Percentiles rank a stretch among this genome's conserved stretches.
Evolutionary conservation across 495 filamentous ascomycete species (phyloP).

Genomic region (Emericellopsis terricola): DNA sequence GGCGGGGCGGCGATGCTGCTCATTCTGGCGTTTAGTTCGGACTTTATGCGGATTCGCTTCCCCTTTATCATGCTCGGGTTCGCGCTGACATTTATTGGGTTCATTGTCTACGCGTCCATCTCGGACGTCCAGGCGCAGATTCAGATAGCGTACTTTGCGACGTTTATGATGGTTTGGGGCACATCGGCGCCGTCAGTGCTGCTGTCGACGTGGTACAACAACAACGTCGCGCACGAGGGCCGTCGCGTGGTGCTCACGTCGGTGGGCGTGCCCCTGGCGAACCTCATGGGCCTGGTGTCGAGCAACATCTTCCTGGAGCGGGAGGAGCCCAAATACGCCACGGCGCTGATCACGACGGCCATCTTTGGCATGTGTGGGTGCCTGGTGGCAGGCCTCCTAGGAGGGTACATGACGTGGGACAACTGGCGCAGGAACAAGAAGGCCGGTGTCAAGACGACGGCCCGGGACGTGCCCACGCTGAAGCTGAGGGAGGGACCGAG

Average conservation of each 20-base stretch:
- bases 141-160: conserved; percentile 55
- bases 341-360: conserved; percentile 54
- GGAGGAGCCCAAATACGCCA: conserved; percentile 57
- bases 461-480: conserved; percentile 51
- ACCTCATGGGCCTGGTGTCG: conserved; percentile 63
- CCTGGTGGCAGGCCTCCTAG: conserved; percentile 36
- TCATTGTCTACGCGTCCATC: conserved; percentile 57
- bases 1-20: conserved; percentile 52
- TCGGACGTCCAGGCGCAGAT: conserved; percentile 35
- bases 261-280: conserved; percentile 57
- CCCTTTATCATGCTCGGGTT: conserved; percentile 61
- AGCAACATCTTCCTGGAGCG: conserved; percentile 57
- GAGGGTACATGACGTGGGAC: conserved; percentile 52
- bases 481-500: conserved; percentile 47
- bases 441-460: conserved; percentile 40
- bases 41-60: conserved; percentile 46
- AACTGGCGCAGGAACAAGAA: conserved; percentile 43
- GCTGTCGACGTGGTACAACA: conserved; percentile 53
- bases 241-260: conserved; percentile 52
- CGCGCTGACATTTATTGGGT: conserved; percentile 53
- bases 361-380: conserved; percentile 51
- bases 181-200: conserved; percentile 38
- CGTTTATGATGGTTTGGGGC: conserved; percentile 72
- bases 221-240: conserved; percentile 64
- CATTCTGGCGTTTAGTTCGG: conserved; percentile 47